Conservation (phyloP, 768 basidiomycete genomes). For the Baorangia bicolor region DNA sequence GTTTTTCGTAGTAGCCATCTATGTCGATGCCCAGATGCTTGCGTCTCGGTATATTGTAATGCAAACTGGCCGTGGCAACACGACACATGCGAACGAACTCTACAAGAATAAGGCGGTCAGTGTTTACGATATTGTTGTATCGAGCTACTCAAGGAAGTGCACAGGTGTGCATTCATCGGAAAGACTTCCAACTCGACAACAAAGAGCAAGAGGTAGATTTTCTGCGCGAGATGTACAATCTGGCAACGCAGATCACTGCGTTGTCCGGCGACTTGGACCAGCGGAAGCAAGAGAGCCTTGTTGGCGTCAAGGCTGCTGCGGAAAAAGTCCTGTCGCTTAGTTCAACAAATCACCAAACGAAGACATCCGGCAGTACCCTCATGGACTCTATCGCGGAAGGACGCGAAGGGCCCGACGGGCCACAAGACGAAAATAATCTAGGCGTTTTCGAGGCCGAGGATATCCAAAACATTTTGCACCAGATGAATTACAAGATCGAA, state of each 20-base stretch:
- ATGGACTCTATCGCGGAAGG: neutral
- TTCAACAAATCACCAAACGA: neutral
- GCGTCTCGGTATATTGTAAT: constrained; percentile 4
- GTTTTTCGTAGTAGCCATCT: constrained; percentile 17
- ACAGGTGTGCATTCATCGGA: constrained; percentile 6
- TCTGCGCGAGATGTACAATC: constrained; percentile 15
- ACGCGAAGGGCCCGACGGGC: neutral
- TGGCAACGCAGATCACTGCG: neutral
- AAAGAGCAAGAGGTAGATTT: neutral
- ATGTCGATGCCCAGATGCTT: neutral
- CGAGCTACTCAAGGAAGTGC: neutral
- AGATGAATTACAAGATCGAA: too few relatives aligned
- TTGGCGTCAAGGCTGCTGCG: neutral
- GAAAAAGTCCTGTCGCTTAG: neutral
- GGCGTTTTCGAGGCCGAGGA: too few relatives aligned
- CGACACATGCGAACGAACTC: neutral
- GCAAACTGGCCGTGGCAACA: neutral
- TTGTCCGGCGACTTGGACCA: neutral
- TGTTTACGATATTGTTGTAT: neutral
- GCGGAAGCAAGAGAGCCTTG: neutral
- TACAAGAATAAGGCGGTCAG: neutral
- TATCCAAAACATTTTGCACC: too few relatives aligned
- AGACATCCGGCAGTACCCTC: neutral
- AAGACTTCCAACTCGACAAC: neutral
- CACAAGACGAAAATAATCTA: too few relatives aligned